phyloP scores from a whole-genome alignment of 352 stramenopile genomes.

The Phytophthora hybrid region DNA sequence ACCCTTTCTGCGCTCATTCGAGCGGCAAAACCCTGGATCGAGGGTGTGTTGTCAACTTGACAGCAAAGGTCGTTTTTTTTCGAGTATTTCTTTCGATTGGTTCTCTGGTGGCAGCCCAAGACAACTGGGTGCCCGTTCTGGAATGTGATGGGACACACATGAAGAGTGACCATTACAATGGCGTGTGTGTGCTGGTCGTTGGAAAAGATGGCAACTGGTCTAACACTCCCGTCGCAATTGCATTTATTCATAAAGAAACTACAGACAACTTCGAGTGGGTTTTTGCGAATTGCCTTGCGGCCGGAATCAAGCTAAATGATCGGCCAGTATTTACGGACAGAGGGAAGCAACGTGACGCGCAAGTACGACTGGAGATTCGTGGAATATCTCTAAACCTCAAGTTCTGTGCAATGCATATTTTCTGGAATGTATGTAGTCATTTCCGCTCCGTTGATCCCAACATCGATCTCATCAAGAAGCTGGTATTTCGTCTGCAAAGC shows the following conservation, averaged over 20 bases:
- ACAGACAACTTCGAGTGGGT: background rate
- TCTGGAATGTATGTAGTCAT: background rate
- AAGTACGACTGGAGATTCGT: background rate
- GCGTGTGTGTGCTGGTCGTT: background rate
- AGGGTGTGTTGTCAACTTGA: too few relatives aligned
- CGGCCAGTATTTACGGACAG: background rate
- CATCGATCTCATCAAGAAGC: background rate
- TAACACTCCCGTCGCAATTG: background rate
- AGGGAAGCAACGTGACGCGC: background rate
- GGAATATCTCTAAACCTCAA: background rate
- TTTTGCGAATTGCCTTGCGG: background rate
- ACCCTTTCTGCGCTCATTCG: background rate
- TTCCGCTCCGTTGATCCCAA: background rate
- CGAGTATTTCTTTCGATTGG: background rate
- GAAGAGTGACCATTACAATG: background rate
- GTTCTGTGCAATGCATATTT: background rate
- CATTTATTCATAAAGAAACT: background rate
- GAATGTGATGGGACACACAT: background rate
- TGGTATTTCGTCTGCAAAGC: background rate
- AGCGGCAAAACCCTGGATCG: background rate
- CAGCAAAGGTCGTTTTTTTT: too few relatives aligned
- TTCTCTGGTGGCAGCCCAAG: background rate
- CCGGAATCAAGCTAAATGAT: background rate
- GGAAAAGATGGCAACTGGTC: background rate
- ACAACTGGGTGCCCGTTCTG: background rate